Percentiles rank a stretch among this genome's conserved stretches.
Conservation (phyloP, 805 yeast genomes). For the Cyberlindnera meyerae region DNA sequence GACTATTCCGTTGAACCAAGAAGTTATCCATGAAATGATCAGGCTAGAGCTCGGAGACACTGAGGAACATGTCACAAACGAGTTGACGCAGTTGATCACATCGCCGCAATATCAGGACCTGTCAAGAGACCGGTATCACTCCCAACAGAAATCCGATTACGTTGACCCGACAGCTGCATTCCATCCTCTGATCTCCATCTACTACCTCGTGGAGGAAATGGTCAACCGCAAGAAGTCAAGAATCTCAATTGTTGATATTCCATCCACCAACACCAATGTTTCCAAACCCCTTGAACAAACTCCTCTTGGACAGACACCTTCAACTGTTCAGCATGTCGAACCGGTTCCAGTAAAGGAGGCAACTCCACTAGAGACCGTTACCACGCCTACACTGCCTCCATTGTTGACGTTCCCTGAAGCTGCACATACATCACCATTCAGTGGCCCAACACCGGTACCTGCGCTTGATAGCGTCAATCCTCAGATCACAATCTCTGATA, state of each 20-base stretch:
- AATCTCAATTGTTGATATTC: slow-evolving; percentile 33
- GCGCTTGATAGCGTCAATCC: slow-evolving; percentile 35
- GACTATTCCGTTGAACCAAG: slow-evolving; percentile 58
- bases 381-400: slow-evolving; percentile 37
- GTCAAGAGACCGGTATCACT: slow-evolving; percentile 56
- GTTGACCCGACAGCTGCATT: slow-evolving; percentile 71
- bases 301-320: background rate
- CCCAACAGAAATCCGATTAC: slow-evolving; percentile 37
- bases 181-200: slow-evolving; percentile 85
- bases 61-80: slow-evolving; percentile 49
- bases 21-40: slow-evolving; percentile 69
- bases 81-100: slow-evolving; percentile 51
- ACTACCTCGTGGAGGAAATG: slow-evolving; percentile 84
- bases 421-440: slow-evolving; percentile 47
- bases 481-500: slow-evolving; percentile 38
- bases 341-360: background rate
- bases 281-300: slow-evolving; percentile 4
- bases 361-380: background rate
- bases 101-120: slow-evolving; percentile 62
- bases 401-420: slow-evolving; percentile 42
- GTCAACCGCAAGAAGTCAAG: slow-evolving; percentile 61
- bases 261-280: slow-evolving; percentile 17
- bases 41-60: slow-evolving; percentile 71
- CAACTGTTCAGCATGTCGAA: background rate
- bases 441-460: slow-evolving; percentile 34